Conservation (phyloP, 495 filamentous ascomycete species). For the Talaromyces wortmannii region DNA sequence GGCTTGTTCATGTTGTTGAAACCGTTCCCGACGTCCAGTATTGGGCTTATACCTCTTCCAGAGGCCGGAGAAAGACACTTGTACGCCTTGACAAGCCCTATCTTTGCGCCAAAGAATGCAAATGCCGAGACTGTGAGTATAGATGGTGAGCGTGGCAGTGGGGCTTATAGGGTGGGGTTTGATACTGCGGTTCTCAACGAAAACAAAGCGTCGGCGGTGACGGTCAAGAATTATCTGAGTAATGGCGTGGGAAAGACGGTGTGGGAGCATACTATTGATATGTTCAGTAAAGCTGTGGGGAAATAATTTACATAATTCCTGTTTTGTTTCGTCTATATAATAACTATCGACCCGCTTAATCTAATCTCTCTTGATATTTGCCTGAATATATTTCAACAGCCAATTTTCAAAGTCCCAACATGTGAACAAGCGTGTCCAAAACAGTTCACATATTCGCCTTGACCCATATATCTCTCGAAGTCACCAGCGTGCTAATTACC, state of each 20-base stretch:
- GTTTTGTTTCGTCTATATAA: too few relatives aligned
- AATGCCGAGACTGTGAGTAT: conserved; percentile 27
- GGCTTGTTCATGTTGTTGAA: conserved; percentile 10
- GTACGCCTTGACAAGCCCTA: conserved; percentile 44
- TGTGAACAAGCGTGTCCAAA: too few relatives aligned
- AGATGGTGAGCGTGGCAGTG: conserved; percentile 39
- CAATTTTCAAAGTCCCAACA: too few relatives aligned
- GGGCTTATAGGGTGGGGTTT: conserved; percentile 44
- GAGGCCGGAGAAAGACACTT: conserved; percentile 51
- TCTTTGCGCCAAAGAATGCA: conserved; percentile 28
- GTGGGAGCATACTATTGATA: conserved; percentile 42
- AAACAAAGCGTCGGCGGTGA: conserved; percentile 14
- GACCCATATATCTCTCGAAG: conserved; percentile 51
- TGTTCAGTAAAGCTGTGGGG: conserved; percentile 28
- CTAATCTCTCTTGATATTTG: too few relatives aligned
- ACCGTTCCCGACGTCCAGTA: conserved; percentile 7
- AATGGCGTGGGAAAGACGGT: conserved; percentile 35
- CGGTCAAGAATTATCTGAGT: conserved; percentile 28
- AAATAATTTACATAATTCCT: background rate
- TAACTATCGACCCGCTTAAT: too few relatives aligned
- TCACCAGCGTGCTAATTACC: conserved; percentile 51
- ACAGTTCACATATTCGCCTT: background rate
- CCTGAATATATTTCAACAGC: too few relatives aligned
- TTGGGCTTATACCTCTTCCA: conserved; percentile 11
- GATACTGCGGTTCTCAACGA: conserved; percentile 27